Conservation (phyloP, 176 grass and related monocot species). For the Musa troglodytarum region DNA sequence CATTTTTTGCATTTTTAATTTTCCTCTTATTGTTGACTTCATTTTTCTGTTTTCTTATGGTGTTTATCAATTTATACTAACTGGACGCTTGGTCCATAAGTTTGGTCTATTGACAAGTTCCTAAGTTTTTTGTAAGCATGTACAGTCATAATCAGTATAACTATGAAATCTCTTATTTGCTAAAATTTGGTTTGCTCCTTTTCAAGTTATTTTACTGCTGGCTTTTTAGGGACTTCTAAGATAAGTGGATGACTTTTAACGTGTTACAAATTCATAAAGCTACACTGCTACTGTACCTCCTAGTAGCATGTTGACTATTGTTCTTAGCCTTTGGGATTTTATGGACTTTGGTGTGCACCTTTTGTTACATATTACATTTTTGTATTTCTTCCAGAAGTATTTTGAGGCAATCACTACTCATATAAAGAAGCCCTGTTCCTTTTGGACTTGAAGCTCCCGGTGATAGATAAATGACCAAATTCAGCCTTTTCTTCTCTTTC, state of each 20-base stretch:
- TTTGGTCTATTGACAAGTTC: not conserved
- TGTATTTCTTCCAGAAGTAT: not conserved
- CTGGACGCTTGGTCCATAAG: not conserved
- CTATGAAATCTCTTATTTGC: too few species aligned
- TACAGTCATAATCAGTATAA: too few species aligned
- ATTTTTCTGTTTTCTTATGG: not conserved
- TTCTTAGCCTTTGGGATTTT: not conserved
- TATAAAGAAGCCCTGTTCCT: not conserved
- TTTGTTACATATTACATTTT: not conserved
- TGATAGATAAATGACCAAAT: constrained; percentile 15
- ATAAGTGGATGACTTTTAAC: not conserved
- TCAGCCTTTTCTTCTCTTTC: constrained; percentile 20
- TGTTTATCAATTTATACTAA: not conserved
- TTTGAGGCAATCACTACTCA: not conserved
- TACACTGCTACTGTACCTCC: not conserved
- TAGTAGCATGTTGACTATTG: not conserved
- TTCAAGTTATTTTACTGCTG: not conserved
- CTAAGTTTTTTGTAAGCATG: not conserved
- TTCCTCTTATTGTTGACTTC: not conserved
- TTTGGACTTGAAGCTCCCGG: not conserved
- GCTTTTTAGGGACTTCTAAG: not conserved
- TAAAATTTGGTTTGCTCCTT: not conserved
- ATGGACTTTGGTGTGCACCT: constrained; percentile 1
- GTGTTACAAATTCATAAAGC: not conserved
- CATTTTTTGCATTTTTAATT: not conserved